Evolutionary conservation across 305 asterid genomes (phyloP), one percentile per base, ranked within the genome.

Genomic region (Plantago lanceolata): DNA sequence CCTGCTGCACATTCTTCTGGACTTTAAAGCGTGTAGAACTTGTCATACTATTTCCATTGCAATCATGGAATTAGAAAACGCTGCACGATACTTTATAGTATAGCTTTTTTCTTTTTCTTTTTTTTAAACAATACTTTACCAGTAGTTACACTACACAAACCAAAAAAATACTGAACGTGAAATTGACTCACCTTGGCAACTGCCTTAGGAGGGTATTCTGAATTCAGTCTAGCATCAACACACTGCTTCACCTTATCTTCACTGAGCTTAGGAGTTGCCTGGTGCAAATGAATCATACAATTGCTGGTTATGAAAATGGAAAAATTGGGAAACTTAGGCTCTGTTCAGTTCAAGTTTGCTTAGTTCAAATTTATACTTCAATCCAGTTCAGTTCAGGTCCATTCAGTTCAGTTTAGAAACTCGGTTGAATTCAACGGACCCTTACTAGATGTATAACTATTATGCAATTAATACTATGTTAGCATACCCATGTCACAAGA

Each of bases 221-320:
- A 78, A 12, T 68, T 76, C 56, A 89, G 78, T 75, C 84, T 79
- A 17, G 74, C 76, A 71, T 89, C 96, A 14, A 86, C 88, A 67
- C 96, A 89, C 63, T 86, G 94, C 71, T 83, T 84, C 44, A 86
- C 94, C 76, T 86, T 89, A 80, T 89, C 95, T 78, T 86, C 95
- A 49, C 89, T 84, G 20, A 86, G 89, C 71, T 79, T 76, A 24
- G 95, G 95, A 0, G 87, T 79, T 19, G 87, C 87, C 87, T 83
- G 78, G 71, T 65, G 65, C 50, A 43, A 28, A 55, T 51, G 52
- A 63, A 63, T 74, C 58, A 66, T 63, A 50, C 31, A 61, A 47
- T 56, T 31, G 58, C 2, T 12, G 1, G 21, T 37, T 15, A 68
- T 14, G 47, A 14, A 49, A 29, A 31, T 17, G 49, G 58, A 60